Evolutionary conservation across 306 rosid genomes (phyloP), one percentile per base, ranked within the genome.

Genomic region (Hylodesmum podocarpum): DNA sequence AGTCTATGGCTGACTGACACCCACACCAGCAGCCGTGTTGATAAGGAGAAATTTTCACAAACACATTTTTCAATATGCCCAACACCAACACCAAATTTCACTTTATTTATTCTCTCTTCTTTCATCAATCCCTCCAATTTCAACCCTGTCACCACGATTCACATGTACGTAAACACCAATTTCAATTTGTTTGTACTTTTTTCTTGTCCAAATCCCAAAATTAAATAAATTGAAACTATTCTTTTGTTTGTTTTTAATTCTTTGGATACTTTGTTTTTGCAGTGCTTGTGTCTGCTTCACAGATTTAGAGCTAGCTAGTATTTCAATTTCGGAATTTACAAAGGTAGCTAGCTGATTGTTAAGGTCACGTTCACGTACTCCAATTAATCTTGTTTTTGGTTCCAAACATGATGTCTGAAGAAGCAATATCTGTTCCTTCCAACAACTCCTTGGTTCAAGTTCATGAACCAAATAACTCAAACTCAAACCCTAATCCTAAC

Each of bases 1-100:
- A 87, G 88, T 85, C 95, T 87, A 91, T 83, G 90, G 92, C 90
- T 89, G 90, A 88, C 93, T 88, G 91, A 91, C 96, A 78, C 79
- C 79, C 83, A 84, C 76, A 85, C 90, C 94, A 85, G 91, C 94
- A 88, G 91, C 92, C 97, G 85, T 81, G 88, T 86, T 80, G 96
- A 91, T 90, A 85, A 87, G 85, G 68, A 72, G 22, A 77, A 18
- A 25, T n/a, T n/a, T n/a, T n/a, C n/a, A n/a, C n/a, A n/a, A n/a
- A n/a, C n/a, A n/a, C n/a, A n/a, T n/a, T n/a, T n/a, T n/a, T n/a
- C n/a, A n/a, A n/a, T n/a, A n/a, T n/a, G n/a, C n/a, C n/a, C n/a
- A n/a, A n/a, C n/a, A n/a, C n/a, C 37, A 28, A 62, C 14, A 63
- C 18, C 16, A 15, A 15, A 6, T 2, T 12, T 49, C n/a, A n/a